These are phyloP conservation scores for Diospyros kaki DNA, from an alignment of 148 eudicot genomes.

Conservation along the genomic window DNA sequence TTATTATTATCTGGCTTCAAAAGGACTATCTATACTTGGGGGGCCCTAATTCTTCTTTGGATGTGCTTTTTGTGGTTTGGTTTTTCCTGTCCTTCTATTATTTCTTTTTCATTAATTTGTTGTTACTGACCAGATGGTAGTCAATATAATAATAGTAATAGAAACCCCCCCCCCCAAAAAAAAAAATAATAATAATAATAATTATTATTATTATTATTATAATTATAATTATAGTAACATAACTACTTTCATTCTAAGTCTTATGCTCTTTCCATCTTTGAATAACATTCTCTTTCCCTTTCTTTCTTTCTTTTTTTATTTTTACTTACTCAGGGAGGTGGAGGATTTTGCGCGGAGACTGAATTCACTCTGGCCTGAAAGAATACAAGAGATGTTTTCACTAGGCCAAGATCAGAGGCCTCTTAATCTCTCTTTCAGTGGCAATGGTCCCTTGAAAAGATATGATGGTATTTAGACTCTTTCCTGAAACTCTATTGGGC, in stretches of 20 bases:
- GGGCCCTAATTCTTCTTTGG: too few species aligned
- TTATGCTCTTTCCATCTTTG: not conserved
- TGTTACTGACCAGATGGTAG: too few species aligned
- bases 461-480: constrained; percentile 33
- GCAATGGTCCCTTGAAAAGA: constrained; percentile 40
- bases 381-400: constrained; percentile 65
- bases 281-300: too few species aligned
- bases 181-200: too few species aligned
- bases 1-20: too few species aligned
- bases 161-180: too few species aligned
- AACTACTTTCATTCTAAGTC: not conserved
- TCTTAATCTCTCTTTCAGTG: constrained; percentile 28
- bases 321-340: constrained; percentile 59
- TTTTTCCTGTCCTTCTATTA: too few species aligned
- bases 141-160: too few species aligned
- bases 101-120: too few species aligned
- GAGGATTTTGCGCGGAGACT: constrained; percentile 81
- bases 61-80: too few species aligned
- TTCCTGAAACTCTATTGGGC: not conserved
- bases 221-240: not conserved
- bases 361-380: constrained; percentile 78
- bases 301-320: not conserved
- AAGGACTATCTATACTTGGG: too few species aligned
- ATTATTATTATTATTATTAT: too few species aligned
- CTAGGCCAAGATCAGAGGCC: constrained; percentile 54